Percentiles rank a stretch among this genome's conserved stretches.
Evolutionary conservation across 768 basidiomycete species (phyloP).

Genomic region (Mycena galericulata): DNA sequence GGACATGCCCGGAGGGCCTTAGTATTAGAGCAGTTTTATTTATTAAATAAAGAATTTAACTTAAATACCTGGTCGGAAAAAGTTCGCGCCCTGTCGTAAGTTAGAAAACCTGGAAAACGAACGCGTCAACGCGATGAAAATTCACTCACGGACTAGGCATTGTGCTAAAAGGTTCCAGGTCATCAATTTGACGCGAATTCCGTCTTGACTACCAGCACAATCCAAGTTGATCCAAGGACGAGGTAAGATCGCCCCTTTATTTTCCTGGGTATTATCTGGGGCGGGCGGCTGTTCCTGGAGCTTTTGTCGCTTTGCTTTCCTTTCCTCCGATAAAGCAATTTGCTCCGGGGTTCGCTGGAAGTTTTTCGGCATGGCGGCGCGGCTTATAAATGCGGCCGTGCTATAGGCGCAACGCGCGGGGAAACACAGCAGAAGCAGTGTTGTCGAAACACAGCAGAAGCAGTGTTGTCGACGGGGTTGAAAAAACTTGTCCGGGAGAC

Average conservation of each 20-base stretch:
- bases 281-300: constrained; percentile 35
- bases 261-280: constrained; percentile 19
- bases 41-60: no score
- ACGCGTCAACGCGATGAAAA: not conserved
- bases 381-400: not conserved
- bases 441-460: no score
- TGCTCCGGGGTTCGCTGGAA: constrained; percentile 63
- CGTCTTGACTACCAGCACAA: constrained; percentile 37
- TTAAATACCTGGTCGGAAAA: no score
- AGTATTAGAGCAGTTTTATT: no score
- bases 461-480: no score
- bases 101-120: no score
- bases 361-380: constrained; percentile 33
- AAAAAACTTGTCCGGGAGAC: no score
- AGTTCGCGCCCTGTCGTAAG: no score
- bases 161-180: constrained; percentile 92
- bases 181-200: constrained; percentile 64
- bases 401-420: not conserved
- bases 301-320: constrained; percentile 59
- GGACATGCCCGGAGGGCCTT: no score
- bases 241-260: constrained; percentile 43
- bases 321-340: constrained; percentile 63
- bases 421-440: not conserved
- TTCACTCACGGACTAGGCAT: constrained; percentile 77
- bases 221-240: constrained; percentile 56